Evolutionary conservation across 2,329 filamentous ascomycete genomes (phyloP), one percentile per base, ranked within the genome.

Genomic region (Bipolaris cookei): DNA sequence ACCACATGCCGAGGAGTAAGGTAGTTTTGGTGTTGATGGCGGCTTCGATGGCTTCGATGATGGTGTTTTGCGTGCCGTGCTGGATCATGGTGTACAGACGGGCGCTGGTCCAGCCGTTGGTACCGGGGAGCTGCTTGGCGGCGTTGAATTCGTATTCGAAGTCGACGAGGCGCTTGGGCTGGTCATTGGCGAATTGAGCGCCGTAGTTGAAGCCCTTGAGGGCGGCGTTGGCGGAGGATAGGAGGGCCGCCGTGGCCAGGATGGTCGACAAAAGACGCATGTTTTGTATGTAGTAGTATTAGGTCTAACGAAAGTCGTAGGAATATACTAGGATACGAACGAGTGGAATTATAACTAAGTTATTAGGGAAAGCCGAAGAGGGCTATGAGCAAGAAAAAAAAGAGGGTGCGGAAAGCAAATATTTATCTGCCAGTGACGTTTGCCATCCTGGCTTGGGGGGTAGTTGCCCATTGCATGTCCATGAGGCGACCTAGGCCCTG

Each of bases 1-100:
- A 86, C 92, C 92, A 97, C 48, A 97, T 80, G 65, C 92, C 92
- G 11, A 97, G 86, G 10, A 97, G 84, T 23, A 97, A 84, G 41
- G 84, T 83, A 2, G 91, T 96, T 67, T 91, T 84, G 69, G 91
- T 91, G 66, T 83, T 84, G 77, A 96, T 92, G 68, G 92, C 92
- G 41, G 92, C 92, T 39, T 89, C 89, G 61, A 97, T 91, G 63
- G 71, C 90, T 38, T 84, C 81, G 70, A 90, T 92, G 67, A 86
- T 83, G 28, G 82, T 82, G 77, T 83, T 88, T 62, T 83, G 77
- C 5, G 88, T 88, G 63, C 86, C 87, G 23, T 78, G 84, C 83
- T 92, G 89, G 46, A 90, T 82, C 83, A 86, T 91, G 65, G 89
- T 91, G 78, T 89, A 92, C n/a, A 92, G 81, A 58, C 90, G 86